Evolutionary conservation across 352 stramenopile species (phyloP), one percentile per base, ranked within the genome.

Genomic region (Phytophthora uliginosa): DNA sequence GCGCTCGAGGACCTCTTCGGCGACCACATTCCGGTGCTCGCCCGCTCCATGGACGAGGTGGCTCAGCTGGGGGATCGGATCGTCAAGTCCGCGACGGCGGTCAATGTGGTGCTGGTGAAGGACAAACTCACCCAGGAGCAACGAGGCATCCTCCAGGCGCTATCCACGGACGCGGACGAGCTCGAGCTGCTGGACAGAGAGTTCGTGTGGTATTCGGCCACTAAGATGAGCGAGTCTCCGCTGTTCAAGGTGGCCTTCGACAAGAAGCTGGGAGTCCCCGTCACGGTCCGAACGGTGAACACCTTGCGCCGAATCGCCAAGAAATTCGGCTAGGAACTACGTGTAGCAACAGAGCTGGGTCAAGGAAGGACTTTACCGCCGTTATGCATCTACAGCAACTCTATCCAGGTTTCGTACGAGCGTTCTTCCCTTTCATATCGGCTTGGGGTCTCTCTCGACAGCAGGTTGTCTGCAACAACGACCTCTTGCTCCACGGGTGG

Each of bases 201-300:
- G 38, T 81, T 81, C 28, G 64, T 78, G 26, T 81, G 74, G 70
- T 81, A 78, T 38, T 78, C 71, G 28, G 26, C 47, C 57, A 78
- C 74, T 48, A 78, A 78, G 42, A 76, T 81, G 65, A 78, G 70
- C 60, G 70, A 69, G 40, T 81, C 74, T n/a, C 74, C 74, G 28
- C 61, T 82, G 22, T 82, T 77, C 63, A 82, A 82, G 26, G 62
- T 77, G 34, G 73, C 71, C 18, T 79, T 82, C 42, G 74, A 82
- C 48, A 79, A 79, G 59, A 77, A 72, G 51, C 47, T 82, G 7
- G 66, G 66, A 31, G 54, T 73, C 10, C 57, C 67, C 8, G 62
- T 75, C 59, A 82, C 74, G 12, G 48, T 77, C 48, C 74, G 74
- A 47, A 77, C 50, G 36, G 59, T 71, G 15, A 82, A 82, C 66